Conservation (phyloP, 1,139 yeast genomes). For the Chernovozyma aurita region DNA sequence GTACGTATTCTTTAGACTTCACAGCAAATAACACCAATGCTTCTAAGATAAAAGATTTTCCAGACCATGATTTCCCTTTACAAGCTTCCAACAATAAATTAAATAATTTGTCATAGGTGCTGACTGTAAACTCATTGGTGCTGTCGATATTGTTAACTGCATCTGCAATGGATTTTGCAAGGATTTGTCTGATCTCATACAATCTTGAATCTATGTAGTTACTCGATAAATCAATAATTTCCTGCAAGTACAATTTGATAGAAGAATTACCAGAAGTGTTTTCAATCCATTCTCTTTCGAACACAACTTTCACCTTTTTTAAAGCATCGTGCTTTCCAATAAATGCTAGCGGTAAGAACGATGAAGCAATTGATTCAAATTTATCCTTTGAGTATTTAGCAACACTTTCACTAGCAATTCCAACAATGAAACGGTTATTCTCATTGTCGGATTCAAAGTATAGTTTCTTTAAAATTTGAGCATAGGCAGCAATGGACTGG, state of each 20-base stretch:
- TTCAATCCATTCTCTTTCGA: constrained; percentile 74
- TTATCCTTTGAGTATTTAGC: constrained; percentile 68
- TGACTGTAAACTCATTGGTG: constrained; percentile 24
- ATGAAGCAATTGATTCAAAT: constrained; percentile 58
- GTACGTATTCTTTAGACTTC: constrained; percentile 34
- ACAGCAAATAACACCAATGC: constrained; percentile 61
- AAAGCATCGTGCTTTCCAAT: constrained; percentile 70
- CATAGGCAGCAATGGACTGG: constrained; percentile 52
- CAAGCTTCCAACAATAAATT: constrained; percentile 57
- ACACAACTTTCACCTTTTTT: constrained; percentile 41
- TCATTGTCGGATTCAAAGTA: constrained; percentile 59
- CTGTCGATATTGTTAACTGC: constrained; percentile 46
- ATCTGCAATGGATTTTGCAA: constrained; percentile 67
- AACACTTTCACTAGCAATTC: constrained; percentile 62
- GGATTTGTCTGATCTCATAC: constrained; percentile 63
- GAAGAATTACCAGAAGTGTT: constrained; percentile 76
- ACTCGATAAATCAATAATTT: constrained; percentile 54
- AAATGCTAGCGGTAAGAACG: constrained; percentile 74
- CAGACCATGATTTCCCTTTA: constrained; percentile 82
- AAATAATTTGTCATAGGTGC: constrained; percentile 35
- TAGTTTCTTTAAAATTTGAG: constrained; percentile 44
- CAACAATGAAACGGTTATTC: constrained; percentile 49
- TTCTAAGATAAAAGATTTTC: constrained; percentile 72
- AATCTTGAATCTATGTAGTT: constrained; percentile 51
- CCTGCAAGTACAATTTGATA: constrained; percentile 65